Percentiles rank a stretch among this genome's conserved stretches.
Conservation (phyloP, 768 basidiomycete genomes). For the Coprinopsis strossmayeri region DNA sequence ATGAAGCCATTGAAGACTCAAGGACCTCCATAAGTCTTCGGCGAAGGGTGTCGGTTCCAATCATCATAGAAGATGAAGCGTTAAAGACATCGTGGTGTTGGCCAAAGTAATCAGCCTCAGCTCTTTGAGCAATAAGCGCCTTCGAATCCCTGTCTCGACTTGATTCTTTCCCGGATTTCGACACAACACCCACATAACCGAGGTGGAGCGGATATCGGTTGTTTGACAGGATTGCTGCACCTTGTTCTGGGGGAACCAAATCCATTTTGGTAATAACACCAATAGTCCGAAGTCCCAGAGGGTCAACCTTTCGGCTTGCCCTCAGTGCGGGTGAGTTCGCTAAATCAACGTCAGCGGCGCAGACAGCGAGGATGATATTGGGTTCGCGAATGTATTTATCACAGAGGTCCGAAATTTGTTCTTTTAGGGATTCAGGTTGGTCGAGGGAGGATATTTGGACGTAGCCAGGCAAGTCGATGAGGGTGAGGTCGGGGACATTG, state of each 20-base stretch:
- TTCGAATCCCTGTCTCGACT: constrained; percentile 35
- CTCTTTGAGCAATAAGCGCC: constrained; percentile 43
- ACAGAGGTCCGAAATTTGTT: constrained; percentile 84
- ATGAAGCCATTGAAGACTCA: constrained; percentile 95
- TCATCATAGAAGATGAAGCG: constrained; percentile 62
- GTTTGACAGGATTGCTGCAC: constrained; percentile 73
- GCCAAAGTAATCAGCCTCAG: constrained; percentile 65
- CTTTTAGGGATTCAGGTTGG: constrained; percentile 91
- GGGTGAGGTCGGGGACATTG: constrained; percentile 91
- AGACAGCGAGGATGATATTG: constrained; percentile 99
- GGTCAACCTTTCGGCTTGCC: constrained; percentile 91
- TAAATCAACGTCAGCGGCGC: constrained; percentile 96
- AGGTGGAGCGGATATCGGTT: constrained; percentile 96
- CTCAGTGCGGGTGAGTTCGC: constrained; percentile 96
- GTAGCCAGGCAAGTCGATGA: constrained; percentile 97
- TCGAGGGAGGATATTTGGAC: constrained; percentile 93
- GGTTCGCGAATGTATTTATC: constrained; percentile 99
- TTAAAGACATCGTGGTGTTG: constrained; percentile 58
- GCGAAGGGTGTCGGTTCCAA: constrained; percentile 87
- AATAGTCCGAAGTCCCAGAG: constrained; percentile 90
- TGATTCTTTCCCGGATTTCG: constrained; percentile 60
- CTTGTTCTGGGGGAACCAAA: constrained; percentile 80
- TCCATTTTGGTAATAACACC: constrained; percentile 99
- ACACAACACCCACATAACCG: constrained; percentile 95
- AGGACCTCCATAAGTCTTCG: constrained; percentile 93